Conservation (phyloP, 331 rosid genomes). For the Rhamnella rubrinervis region DNA sequence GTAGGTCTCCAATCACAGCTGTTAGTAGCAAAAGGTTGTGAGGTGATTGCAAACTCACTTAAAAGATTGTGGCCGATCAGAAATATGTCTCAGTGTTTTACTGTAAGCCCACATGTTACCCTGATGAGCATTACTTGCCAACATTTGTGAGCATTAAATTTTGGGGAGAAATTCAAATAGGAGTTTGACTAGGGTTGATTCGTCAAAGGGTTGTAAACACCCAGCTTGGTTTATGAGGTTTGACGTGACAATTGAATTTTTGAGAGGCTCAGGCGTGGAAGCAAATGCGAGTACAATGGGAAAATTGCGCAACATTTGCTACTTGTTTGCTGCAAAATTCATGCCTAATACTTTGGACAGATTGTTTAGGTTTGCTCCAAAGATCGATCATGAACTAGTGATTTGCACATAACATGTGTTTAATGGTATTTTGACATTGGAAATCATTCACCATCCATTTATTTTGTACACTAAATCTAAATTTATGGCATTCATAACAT, state of each 20-base stretch:
- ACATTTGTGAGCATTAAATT: slow-evolving; percentile 46
- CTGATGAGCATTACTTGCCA: slow-evolving; percentile 80
- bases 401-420: slow-evolving; percentile 10
- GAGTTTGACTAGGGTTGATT: slow-evolving; percentile 77
- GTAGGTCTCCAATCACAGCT: slow-evolving; percentile 37
- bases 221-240: slow-evolving; percentile 46
- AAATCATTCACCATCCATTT: too few species aligned
- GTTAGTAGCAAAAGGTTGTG: too few species aligned
- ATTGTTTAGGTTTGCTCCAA: slow-evolving; percentile 64
- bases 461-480: too few species aligned
- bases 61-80: slow-evolving; percentile 44
- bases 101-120: slow-evolving; percentile 47
- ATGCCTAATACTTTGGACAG: slow-evolving; percentile 58
- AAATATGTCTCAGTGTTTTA: slow-evolving; percentile 43
- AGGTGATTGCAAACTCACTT: too few species aligned
- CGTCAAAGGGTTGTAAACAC: slow-evolving; percentile 76
- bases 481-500: too few species aligned
- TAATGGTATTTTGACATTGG: not conserved
- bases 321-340: slow-evolving; percentile 91
- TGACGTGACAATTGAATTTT: slow-evolving; percentile 41
- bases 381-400: slow-evolving; percentile 50
- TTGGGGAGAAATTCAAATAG: slow-evolving; percentile 61
- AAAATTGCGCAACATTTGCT: slow-evolving; percentile 39
- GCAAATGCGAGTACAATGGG: slow-evolving; percentile 63
- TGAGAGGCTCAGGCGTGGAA: slow-evolving; percentile 59